phyloP scores from a whole-genome alignment of 495 filamentous ascomycete genomes.

The Trichoderma asperelloides region DNA sequence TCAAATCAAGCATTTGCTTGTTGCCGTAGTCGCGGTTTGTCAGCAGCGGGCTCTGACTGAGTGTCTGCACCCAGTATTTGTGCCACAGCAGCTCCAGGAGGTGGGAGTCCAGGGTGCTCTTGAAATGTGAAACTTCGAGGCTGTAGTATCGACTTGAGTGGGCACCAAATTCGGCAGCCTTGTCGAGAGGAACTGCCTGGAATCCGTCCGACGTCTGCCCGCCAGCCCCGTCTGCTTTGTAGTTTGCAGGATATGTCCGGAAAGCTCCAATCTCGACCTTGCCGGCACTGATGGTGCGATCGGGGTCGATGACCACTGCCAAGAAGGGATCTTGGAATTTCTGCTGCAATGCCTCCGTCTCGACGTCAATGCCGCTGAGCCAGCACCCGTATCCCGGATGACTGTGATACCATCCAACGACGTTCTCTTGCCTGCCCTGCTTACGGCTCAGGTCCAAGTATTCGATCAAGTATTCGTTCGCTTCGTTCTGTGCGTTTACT shows the following conservation, averaged over 20 bases:
- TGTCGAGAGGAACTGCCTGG: conserved; percentile 77
- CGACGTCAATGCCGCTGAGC: conserved; percentile 92
- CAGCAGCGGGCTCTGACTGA: conserved; percentile 90
- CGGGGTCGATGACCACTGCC: conserved; percentile 94
- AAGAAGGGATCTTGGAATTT: conserved; percentile 78
- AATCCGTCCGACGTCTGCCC: conserved; percentile 44
- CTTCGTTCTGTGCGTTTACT: conserved; percentile 90
- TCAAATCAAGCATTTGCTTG: conserved; percentile 85
- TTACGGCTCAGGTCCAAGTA: conserved; percentile 72
- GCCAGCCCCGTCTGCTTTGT: conserved; percentile 34
- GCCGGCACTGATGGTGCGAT: conserved; percentile 87
- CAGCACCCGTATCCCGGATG: conserved; percentile 99
- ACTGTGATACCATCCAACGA: conserved; percentile 95
- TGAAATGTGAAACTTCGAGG: conserved; percentile 87
- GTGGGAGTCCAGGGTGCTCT: conserved; percentile 77
- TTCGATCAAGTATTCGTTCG: conserved; percentile 91
- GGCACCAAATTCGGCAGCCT: conserved; percentile 94
- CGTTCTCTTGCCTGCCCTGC: conserved; percentile 75
- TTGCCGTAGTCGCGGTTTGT: conserved; percentile 88
- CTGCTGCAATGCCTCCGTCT: conserved; percentile 80
- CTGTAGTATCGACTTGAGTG: conserved; percentile 83
- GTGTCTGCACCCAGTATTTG: conserved; percentile 98
- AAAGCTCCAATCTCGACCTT: conserved; percentile 98
- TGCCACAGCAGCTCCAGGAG: conserved; percentile 91
- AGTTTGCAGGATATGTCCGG: conserved; percentile 74